Base-by-base conservation (phyloP, 2,329 filamentous ascomycete genomes). In the Annulohypoxylon truncatum region DNA sequence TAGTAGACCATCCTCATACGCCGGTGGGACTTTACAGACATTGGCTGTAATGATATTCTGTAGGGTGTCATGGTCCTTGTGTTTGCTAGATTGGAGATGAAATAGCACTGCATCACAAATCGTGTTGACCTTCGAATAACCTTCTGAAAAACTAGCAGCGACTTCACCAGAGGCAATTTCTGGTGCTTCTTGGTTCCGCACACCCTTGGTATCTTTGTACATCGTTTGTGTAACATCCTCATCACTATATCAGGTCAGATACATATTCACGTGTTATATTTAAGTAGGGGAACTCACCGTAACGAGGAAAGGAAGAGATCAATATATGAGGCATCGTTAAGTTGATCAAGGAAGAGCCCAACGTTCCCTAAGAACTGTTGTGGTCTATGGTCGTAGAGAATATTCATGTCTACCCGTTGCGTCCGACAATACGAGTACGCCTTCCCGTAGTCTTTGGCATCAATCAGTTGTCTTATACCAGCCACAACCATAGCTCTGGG, bases 391-490 rank as follows among this genome's bases (percentile, higher is more conserved):
- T 99, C 96, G 75, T 97, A 95, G 2, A 99, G 83, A 66, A 99
- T 95, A 75, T 99, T 99, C 91, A 98, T 94, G 75, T 99, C 96
- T 0, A 99, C 96, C 71, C 96, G 89, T 77, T 99, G 96, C 20
- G 90, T 95, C 53, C 96, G 89, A 77, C 96, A 98, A 67, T 93
- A 90, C 20, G 92, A 83, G 76, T 97, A 99, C 0, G 96, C 96
- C 54, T 87, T 88, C 51, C 86, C 88, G 75, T 97, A 99, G 73
- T 96, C 89, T 77, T 92, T 92, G 29, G 87, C 83, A 57, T 94
- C 91, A 54, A 99, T 92, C 54, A 92, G 88, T 52, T 88, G 87
- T 50, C 96, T 88, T 60, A 99, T 96, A 24, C 94, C 94, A 1
- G 94, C 93, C 51, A 99, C 84, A 0, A 99, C 95, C 80, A 99